phyloP scores from a whole-genome alignment of 1,284 basidiomycete species.

The Fomes fomentarius region DNA sequence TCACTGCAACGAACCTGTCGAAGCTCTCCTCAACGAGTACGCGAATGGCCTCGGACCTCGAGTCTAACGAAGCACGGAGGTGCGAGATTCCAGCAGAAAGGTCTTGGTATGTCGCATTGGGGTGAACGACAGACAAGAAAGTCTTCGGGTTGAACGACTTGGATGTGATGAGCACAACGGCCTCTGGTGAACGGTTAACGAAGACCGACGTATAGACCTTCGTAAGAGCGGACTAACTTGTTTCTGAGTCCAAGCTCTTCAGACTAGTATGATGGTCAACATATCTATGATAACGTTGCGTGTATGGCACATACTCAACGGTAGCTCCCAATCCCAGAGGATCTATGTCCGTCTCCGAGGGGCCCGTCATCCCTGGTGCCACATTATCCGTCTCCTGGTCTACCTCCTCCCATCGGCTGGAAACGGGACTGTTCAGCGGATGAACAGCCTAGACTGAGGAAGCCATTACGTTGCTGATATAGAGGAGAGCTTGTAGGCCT shows the following conservation, averaged over 20 bases:
- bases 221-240: slow-evolving; percentile 54
- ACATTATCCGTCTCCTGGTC: slow-evolving; percentile 78
- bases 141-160: slow-evolving; percentile 97
- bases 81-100: slow-evolving; percentile 76
- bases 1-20: slow-evolving; percentile 97
- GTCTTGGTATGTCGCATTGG: slow-evolving; percentile 95
- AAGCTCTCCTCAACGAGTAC: slow-evolving; percentile 98
- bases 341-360: slow-evolving; percentile 61
- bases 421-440: no score
- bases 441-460: slow-evolving; percentile 19
- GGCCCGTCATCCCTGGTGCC: slow-evolving; percentile 60
- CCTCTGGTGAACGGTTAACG: slow-evolving; percentile 50
- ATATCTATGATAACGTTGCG: slow-evolving; percentile 1
- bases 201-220: not conserved
- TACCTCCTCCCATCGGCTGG: slow-evolving; percentile 79
- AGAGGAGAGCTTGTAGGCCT: slow-evolving; percentile 74
- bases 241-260: slow-evolving; percentile 71
- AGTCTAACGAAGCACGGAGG: slow-evolving; percentile 80
- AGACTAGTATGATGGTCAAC: slow-evolving; percentile 43
- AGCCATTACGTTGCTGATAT: slow-evolving; percentile 63
- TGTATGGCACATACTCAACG: slow-evolving; percentile 56
- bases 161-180: slow-evolving; percentile 81
- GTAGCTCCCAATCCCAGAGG: slow-evolving; percentile 67
- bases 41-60: slow-evolving; percentile 90
- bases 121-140: slow-evolving; percentile 91